These are phyloP conservation scores for Willaertia magna DNA, from an alignment of 208 protist genomes.

Conservation along the genomic window DNA sequence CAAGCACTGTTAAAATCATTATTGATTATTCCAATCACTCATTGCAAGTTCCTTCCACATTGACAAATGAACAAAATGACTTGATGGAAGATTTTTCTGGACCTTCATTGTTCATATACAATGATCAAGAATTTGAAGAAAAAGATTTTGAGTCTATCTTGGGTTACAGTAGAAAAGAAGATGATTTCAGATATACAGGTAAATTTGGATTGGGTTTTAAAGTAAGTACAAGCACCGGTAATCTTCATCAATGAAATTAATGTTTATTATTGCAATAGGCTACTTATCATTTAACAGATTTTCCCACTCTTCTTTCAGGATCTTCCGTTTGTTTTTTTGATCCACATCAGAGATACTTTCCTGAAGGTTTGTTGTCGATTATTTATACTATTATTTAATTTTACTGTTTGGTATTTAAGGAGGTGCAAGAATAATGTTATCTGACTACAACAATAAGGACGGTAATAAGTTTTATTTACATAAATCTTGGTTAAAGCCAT, in stretches of 20 bases:
- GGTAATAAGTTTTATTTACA: neutral
- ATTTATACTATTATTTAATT: neutral
- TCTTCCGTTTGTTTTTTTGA: constrained; percentile 31
- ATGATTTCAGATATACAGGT: constrained; percentile 22
- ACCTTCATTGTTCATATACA: constrained; percentile 28
- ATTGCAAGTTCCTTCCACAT: too few species aligned
- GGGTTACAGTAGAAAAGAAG: constrained; percentile 16
- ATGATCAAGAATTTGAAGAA: constrained; percentile 26
- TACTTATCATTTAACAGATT: constrained; percentile 41
- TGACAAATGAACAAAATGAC: too few species aligned
- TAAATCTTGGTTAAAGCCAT: neutral
- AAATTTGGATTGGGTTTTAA: constrained; percentile 39
- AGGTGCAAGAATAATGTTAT: neutral
- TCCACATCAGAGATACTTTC: neutral
- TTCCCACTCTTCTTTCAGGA: constrained; percentile 27
- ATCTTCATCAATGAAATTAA: too few species aligned
- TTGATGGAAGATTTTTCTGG: too few species aligned
- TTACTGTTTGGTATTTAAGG: neutral
- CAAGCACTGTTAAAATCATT: too few species aligned
- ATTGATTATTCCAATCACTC: too few species aligned
- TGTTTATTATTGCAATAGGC: too few species aligned
- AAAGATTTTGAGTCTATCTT: constrained; percentile 28
- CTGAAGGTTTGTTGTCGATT: neutral
- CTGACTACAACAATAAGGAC: neutral
- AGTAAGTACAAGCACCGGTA: too few species aligned